phyloP scores from a whole-genome alignment of 345 rosid genomes.

The Noccaea bulbosa region DNA sequence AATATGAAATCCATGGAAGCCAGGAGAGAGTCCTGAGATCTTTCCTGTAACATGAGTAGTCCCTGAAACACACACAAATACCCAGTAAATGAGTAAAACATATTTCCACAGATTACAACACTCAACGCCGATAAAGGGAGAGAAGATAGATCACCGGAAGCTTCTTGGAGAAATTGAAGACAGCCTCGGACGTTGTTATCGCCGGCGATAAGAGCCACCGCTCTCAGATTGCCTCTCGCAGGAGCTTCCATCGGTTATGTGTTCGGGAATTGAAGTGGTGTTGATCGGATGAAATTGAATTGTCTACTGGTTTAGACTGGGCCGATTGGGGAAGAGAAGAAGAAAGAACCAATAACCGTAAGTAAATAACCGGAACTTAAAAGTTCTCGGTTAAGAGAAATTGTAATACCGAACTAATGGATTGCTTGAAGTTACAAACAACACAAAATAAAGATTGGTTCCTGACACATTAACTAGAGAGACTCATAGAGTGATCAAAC shows the following conservation, averaged over 20 bases:
- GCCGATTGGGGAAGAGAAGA: neutral
- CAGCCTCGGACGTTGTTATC: constrained; percentile 63
- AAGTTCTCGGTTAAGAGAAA: constrained; percentile 10
- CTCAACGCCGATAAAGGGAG: neutral
- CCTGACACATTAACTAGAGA: constrained; percentile 2
- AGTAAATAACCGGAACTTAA: constrained; percentile 28
- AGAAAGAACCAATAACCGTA: neutral
- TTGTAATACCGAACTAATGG: neutral
- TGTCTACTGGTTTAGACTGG: neutral
- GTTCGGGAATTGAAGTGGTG: neutral
- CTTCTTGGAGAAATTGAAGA: constrained; percentile 63
- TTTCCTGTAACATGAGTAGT: constrained; percentile 73
- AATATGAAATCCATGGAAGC: constrained; percentile 88
- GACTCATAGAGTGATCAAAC: constrained; percentile 8
- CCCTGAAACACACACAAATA: constrained; percentile 51
- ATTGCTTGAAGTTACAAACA: neutral
- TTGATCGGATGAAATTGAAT: constrained; percentile 28
- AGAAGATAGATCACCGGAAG: constrained; percentile 55
- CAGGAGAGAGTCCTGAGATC: constrained; percentile 78
- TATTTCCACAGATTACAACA: neutral
- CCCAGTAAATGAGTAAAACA: neutral
- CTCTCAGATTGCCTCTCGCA: constrained; percentile 56
- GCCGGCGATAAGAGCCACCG: constrained; percentile 86
- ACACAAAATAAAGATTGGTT: constrained; percentile 14
- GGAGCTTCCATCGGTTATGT: constrained; percentile 50